Evolutionary conservation across 225 moss, liverwort and hornwort species (phyloP).

Genomic region (Marchantia paleacea): DNA sequence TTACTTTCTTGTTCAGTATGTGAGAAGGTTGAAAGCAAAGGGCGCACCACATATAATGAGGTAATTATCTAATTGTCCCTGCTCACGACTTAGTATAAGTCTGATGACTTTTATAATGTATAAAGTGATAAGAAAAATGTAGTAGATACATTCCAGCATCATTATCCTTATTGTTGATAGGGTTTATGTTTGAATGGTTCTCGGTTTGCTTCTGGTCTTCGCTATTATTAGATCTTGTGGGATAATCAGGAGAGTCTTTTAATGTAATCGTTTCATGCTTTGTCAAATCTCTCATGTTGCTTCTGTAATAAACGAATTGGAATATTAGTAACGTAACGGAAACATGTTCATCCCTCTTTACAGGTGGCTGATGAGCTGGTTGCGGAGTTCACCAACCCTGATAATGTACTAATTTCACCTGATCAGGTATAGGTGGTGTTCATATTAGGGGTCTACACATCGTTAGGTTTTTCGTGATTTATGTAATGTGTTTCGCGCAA

Average conservation of each 20-base stretch:
- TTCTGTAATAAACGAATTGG: neutral
- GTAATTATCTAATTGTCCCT: slow-evolving; percentile 21
- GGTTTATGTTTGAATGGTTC: neutral
- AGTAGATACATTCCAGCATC: no score
- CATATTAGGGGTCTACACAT: no score
- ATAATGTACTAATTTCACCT: slow-evolving; percentile 74
- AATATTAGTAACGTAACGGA: neutral
- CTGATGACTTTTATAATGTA: neutral
- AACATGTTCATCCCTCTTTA: neutral
- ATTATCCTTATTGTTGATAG: no score
- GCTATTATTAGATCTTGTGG: neutral
- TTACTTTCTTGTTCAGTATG: slow-evolving; percentile 50
- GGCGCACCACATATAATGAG: slow-evolving; percentile 95
- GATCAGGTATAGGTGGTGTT: slow-evolving; percentile 58
- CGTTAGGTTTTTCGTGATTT: no score
- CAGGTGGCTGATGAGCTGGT: slow-evolving; percentile 99
- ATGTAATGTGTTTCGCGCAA: no score
- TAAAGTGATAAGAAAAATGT: no score
- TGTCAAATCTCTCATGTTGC: neutral
- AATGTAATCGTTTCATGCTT: neutral
- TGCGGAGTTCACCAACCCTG: slow-evolving; percentile 91
- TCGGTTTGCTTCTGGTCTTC: neutral
- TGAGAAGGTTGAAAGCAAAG: slow-evolving; percentile 99
- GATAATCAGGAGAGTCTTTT: neutral
- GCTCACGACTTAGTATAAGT: neutral